Evolutionary conservation across 805 yeast species (phyloP).

Genomic region (Kazachstania taianensis): DNA sequence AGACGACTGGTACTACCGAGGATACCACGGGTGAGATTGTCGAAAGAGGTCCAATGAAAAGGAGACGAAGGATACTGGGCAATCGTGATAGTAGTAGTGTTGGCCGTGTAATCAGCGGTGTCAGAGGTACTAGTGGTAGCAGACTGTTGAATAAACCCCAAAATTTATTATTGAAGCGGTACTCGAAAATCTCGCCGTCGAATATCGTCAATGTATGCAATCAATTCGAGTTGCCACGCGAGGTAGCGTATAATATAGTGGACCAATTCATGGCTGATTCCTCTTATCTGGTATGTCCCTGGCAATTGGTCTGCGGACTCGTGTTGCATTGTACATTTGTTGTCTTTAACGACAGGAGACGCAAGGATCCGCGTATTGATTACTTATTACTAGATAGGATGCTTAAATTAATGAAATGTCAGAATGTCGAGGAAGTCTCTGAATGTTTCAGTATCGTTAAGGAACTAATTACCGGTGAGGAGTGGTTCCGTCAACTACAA

Average conservation of each 20-base stretch:
- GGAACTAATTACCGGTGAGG: constrained; percentile 43
- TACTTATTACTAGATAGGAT: constrained; percentile 41
- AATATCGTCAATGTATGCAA: constrained; percentile 45
- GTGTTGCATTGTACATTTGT: constrained; percentile 48
- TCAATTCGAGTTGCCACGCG: constrained; percentile 50
- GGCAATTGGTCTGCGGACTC: constrained; percentile 63
- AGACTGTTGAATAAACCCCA: background rate
- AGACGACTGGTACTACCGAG: background rate
- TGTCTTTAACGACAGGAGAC: constrained; percentile 39
- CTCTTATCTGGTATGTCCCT: constrained; percentile 48
- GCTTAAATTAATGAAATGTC: constrained; percentile 43
- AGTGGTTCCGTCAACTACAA: constrained; percentile 54
- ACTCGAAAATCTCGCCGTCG: constrained; percentile 31
- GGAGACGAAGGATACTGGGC: background rate
- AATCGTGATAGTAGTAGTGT: too few species aligned
- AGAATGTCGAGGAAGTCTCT: constrained; percentile 37
- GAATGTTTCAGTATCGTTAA: constrained; percentile 46
- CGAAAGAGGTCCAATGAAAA: background rate
- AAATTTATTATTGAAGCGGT: constrained; percentile 22
- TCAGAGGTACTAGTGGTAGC: background rate
- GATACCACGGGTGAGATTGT: background rate
- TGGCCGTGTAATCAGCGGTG: too few species aligned
- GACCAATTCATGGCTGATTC: constrained; percentile 42
- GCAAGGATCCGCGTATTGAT: constrained; percentile 39
- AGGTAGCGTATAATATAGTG: constrained; percentile 40